These are phyloP conservation scores for Rhizopogon roseolus DNA, from an alignment of 768 basidiomycete genomes.

Conservation along the genomic window DNA sequence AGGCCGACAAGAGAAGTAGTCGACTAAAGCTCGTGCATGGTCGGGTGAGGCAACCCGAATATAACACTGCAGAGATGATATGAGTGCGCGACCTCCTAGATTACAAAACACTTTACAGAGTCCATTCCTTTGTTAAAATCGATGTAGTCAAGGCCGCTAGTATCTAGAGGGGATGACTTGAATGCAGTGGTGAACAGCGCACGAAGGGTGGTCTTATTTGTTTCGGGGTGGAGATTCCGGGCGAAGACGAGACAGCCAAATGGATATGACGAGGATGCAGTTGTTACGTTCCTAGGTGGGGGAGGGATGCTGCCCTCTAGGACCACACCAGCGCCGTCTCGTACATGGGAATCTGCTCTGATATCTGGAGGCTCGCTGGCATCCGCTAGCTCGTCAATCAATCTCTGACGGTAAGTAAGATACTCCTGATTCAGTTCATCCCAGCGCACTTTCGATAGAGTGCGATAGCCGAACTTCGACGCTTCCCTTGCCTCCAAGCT, in stretches of 20 bases:
- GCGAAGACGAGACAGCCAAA: slow-evolving; percentile 64
- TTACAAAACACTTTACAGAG: slow-evolving; percentile 37
- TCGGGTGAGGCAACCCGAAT: slow-evolving; percentile 56
- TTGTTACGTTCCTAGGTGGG: slow-evolving; percentile 7
- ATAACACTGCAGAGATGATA: slow-evolving; percentile 50
- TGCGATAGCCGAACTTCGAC: slow-evolving; percentile 53
- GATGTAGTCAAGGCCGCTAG: slow-evolving; percentile 62
- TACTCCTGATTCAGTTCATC: slow-evolving; percentile 65
- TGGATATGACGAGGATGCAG: slow-evolving; percentile 44
- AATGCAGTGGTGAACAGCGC: slow-evolving; percentile 48
- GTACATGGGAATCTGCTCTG: neutral
- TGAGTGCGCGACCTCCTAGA: neutral
- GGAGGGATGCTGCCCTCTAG: neutral
- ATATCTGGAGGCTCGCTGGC: neutral
- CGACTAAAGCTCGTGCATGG: slow-evolving; percentile 40
- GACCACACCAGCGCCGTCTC: neutral
- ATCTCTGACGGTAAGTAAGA: slow-evolving; percentile 49
- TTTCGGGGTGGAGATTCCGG: slow-evolving; percentile 64
- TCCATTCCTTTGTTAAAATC: slow-evolving; percentile 79
- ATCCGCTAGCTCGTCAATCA: slow-evolving; percentile 44
- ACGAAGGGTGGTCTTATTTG: slow-evolving; percentile 79
- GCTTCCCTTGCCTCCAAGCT: slow-evolving; percentile 36
- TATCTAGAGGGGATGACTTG: neutral
- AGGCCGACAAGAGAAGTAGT: slow-evolving; percentile 35
- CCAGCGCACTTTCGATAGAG: slow-evolving; percentile 57